Percentiles rank a stretch among this genome's conserved stretches.
phyloP scores from a whole-genome alignment of 2,329 filamentous ascomycete genomes.

The Cercospora nicotianae region DNA sequence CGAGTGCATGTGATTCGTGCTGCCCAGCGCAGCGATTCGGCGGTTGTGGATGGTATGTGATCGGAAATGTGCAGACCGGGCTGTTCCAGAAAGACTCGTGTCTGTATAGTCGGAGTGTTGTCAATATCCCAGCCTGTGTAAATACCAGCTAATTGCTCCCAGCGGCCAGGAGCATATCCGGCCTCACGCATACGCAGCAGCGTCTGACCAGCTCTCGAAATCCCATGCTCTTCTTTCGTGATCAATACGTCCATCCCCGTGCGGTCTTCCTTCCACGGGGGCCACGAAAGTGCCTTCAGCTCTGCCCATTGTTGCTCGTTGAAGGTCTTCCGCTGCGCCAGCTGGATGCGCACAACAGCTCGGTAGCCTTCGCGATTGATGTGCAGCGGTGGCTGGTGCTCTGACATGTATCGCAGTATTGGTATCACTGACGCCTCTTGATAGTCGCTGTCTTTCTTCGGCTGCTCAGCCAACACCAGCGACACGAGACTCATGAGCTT shows the following conservation, averaged over 20 bases:
- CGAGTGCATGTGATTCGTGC: slow-evolving; percentile 60
- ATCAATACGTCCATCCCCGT: slow-evolving; percentile 61
- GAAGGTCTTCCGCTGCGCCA: slow-evolving; percentile 57
- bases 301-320: slow-evolving; percentile 59
- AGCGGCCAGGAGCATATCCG: slow-evolving; percentile 54
- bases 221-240: slow-evolving; percentile 56
- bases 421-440: slow-evolving; percentile 61
- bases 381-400: slow-evolving; percentile 53
- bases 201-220: slow-evolving; percentile 57
- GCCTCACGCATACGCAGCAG: slow-evolving; percentile 59
- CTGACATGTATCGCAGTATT: slow-evolving; percentile 58
- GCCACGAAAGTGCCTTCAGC: slow-evolving; percentile 62
- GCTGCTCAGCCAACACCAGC: slow-evolving; percentile 47
- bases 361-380: slow-evolving; percentile 61
- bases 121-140: slow-evolving; percentile 65
- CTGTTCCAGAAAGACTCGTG: slow-evolving; percentile 45
- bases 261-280: slow-evolving; percentile 64
- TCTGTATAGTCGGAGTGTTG: slow-evolving; percentile 63
- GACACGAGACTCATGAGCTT: slow-evolving; percentile 35
- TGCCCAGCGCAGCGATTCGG: slow-evolving; percentile 47
- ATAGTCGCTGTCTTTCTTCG: slow-evolving; percentile 49
- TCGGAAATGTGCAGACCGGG: slow-evolving; percentile 22
- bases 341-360: slow-evolving; percentile 56
- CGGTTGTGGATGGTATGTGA: not conserved
- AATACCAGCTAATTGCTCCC: slow-evolving; percentile 57